Conservation (phyloP, 1,139 yeast species). For the Chernovozyma sophiae-reginae region DNA sequence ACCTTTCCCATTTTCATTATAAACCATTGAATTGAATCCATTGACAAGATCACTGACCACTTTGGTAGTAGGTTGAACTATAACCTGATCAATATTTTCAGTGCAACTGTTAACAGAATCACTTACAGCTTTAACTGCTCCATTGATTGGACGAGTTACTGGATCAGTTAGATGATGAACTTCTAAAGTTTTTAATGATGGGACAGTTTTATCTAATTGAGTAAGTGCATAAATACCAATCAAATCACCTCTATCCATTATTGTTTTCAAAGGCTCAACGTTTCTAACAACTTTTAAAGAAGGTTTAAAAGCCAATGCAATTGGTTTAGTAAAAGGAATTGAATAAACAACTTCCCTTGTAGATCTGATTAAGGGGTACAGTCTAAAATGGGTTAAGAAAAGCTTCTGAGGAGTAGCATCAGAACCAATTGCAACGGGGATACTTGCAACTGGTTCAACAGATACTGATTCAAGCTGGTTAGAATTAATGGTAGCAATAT, state of each 20-base stretch:
- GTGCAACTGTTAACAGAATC: conserved; percentile 29
- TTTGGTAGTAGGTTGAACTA: conserved; percentile 44
- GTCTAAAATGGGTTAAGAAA: conserved; percentile 17
- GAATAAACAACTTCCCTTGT: conserved; percentile 15
- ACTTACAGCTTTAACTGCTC: conserved; percentile 26
- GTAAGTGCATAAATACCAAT: conserved; percentile 30
- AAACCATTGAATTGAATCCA: conserved; percentile 33
- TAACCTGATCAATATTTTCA: conserved; percentile 13
- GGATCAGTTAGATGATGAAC: conserved; percentile 39
- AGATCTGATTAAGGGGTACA: conserved; percentile 22
- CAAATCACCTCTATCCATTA: conserved; percentile 24
- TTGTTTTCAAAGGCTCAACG: conserved; percentile 23
- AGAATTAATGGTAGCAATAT: not conserved
- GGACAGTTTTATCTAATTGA: conserved; percentile 31
- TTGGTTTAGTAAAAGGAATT: conserved; percentile 18
- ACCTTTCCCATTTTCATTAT: conserved; percentile 60
- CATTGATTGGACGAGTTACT: conserved; percentile 38
- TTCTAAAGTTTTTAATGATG: conserved; percentile 36
- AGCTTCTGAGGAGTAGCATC: conserved; percentile 8
- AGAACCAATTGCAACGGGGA: not conserved
- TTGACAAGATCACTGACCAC: conserved; percentile 36
- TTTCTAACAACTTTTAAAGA: conserved; percentile 15
- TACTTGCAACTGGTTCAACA: not conserved
- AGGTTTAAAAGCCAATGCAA: conserved; percentile 14
- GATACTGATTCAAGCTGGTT: not conserved